These are phyloP conservation scores for Pythium myriotylum DNA, from an alignment of 352 stramenopile species.

Conservation along the genomic window DNA sequence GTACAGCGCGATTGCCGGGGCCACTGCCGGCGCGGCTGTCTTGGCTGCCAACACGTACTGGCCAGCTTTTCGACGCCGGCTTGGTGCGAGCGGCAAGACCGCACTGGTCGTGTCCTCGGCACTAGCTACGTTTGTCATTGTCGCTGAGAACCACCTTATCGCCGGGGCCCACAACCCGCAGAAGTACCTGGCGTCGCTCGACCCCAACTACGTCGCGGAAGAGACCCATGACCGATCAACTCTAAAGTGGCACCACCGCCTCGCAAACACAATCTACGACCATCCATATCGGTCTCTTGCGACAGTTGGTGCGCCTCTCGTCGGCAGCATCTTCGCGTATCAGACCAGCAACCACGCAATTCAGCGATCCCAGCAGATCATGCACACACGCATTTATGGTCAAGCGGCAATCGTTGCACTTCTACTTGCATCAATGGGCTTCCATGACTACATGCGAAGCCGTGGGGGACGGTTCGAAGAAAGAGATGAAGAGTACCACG, in stretches of 20 bases:
- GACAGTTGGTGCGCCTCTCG: slow-evolving; percentile 51
- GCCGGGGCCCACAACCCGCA: slow-evolving; percentile 66
- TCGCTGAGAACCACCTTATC: slow-evolving; percentile 59
- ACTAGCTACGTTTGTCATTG: slow-evolving; percentile 67
- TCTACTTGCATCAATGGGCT: slow-evolving; percentile 75
- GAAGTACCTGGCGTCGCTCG: slow-evolving; percentile 58
- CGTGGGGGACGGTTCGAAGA: slow-evolving; percentile 59
- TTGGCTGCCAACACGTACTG: slow-evolving; percentile 60
- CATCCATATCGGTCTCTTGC: slow-evolving; percentile 69
- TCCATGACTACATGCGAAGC: slow-evolving; percentile 83
- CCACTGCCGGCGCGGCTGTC: slow-evolving; percentile 33
- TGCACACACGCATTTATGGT: slow-evolving; percentile 84
- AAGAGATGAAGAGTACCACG: slow-evolving; percentile 2
- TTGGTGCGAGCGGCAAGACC: slow-evolving; percentile 72
- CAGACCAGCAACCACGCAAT: slow-evolving; percentile 72
- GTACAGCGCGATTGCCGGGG: slow-evolving; percentile 36
- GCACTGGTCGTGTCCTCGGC: slow-evolving; percentile 65
- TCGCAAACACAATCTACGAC: slow-evolving; percentile 79
- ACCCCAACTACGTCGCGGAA: slow-evolving; percentile 41
- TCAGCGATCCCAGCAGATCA: slow-evolving; percentile 75
- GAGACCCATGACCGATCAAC: slow-evolving; percentile 31
- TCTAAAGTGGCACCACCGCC: slow-evolving; percentile 62
- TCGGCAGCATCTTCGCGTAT: slow-evolving; percentile 70
- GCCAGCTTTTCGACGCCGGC: slow-evolving; percentile 61
- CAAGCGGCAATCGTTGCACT: slow-evolving; percentile 64